These are phyloP conservation scores for Laburnicola sp. DNA, from an alignment of 2,329 filamentous ascomycete species.

Conservation along the genomic window DNA sequence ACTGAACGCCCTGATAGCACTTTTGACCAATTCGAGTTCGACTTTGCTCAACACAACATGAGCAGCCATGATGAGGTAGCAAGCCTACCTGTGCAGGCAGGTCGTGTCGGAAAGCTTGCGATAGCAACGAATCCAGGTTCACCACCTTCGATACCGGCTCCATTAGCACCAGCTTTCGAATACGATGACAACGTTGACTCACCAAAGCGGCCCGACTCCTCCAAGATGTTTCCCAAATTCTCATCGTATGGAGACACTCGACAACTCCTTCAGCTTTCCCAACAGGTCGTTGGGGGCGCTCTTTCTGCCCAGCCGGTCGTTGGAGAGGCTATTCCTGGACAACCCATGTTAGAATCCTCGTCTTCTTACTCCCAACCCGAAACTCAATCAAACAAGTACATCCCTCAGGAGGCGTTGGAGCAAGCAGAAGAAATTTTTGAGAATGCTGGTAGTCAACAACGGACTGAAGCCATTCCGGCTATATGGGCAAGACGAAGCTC, in stretches of 20 bases:
- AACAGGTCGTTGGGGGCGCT: not conserved
- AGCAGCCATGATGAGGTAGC: not conserved
- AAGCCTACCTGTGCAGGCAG: not conserved
- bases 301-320: conserved; percentile 5
- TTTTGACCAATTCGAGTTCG: conserved; percentile 34
- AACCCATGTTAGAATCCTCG: conserved; percentile 22
- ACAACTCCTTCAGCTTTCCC: conserved; percentile 32
- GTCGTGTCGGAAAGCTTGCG: conserved; percentile 8
- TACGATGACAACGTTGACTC: conserved; percentile 16
- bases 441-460: conserved; percentile 12
- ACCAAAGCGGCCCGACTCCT: conserved; percentile 16
- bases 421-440: conserved; percentile 38
- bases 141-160: conserved; percentile 29
- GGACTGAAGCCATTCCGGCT: conserved; percentile 28
- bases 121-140: conserved; percentile 20
- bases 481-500: conserved; percentile 40
- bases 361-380: conserved; percentile 34
- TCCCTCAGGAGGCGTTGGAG: conserved; percentile 33
- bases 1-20: conserved; percentile 4
- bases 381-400: conserved; percentile 13
- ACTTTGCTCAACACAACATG: conserved; percentile 4
- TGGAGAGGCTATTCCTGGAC: not conserved
- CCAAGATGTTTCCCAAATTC: conserved; percentile 28
- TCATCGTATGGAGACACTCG: conserved; percentile 45
- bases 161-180: conserved; percentile 34